phyloP scores from a whole-genome alignment of 176 grass and related monocot species.

The Musa beccarii region DNA sequence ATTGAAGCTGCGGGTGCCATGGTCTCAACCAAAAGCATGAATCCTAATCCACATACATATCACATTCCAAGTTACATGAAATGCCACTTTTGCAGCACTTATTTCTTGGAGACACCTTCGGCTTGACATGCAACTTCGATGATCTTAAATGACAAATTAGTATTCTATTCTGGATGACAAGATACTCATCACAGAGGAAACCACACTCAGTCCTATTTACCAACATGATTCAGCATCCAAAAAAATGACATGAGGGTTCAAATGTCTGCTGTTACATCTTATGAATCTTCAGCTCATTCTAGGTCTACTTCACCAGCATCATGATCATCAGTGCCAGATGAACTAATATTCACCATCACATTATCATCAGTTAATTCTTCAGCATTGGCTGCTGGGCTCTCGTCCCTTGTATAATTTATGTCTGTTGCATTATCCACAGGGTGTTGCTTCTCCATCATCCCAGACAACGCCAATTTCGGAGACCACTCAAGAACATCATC shows the following conservation, averaged over 20 bases:
- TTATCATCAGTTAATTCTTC: neutral
- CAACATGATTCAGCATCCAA: too few relatives aligned
- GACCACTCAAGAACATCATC: constrained; percentile 99
- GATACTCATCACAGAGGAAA: too few relatives aligned
- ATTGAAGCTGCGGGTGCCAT: too few relatives aligned
- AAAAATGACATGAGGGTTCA: neutral
- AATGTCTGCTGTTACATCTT: neutral
- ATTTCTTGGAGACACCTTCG: too few relatives aligned
- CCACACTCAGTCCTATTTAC: too few relatives aligned
- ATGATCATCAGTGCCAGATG: neutral
- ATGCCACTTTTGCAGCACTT: too few relatives aligned
- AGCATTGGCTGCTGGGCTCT: neutral
- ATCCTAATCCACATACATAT: too few relatives aligned
- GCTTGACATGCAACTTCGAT: too few relatives aligned
- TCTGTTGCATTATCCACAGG: constrained; percentile 41
- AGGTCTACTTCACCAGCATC: neutral
- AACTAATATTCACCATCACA: neutral
- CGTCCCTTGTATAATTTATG: constrained; percentile 25
- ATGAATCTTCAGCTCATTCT: neutral
- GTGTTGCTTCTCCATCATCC: constrained; percentile 85
- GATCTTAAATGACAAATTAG: too few relatives aligned
- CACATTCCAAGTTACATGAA: too few relatives aligned
- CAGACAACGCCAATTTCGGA: constrained; percentile 82
- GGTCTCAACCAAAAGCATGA: too few relatives aligned
- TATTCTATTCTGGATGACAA: too few relatives aligned